phyloP scores from a whole-genome alignment of 2,329 filamentous ascomycete genomes.

The Fusarium tricinctum region DNA sequence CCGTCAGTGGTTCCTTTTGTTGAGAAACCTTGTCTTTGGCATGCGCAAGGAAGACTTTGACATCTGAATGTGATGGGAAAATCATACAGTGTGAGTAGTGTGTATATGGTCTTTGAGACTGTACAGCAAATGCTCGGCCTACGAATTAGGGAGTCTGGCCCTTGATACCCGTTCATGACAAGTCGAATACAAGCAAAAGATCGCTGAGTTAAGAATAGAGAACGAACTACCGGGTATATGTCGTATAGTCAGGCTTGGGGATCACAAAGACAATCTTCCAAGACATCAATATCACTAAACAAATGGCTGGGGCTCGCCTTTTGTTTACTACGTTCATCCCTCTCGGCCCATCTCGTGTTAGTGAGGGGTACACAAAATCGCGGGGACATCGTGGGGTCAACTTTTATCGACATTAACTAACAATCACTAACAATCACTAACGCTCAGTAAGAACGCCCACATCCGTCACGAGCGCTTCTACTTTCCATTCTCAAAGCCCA shows the following conservation, averaged over 20 bases:
- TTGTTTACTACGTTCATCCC: background rate
- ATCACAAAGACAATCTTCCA: background rate
- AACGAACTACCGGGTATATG: background rate
- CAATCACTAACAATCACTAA: conserved; percentile 3
- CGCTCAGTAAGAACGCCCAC: no score
- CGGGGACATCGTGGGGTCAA: conserved; percentile 30
- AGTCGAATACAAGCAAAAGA: background rate
- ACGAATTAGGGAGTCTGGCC: background rate
- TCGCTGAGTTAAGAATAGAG: background rate
- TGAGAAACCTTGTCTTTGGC: conserved; percentile 16
- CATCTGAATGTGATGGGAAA: background rate
- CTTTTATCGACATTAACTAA: conserved; percentile 2
- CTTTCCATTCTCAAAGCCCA: background rate
- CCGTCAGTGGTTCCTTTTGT: conserved; percentile 25
- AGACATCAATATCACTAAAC: background rate
- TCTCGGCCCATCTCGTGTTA: background rate
- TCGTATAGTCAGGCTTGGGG: no score
- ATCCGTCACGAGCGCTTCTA: background rate
- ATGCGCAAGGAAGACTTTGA: background rate
- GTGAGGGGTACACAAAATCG: conserved; percentile 31
- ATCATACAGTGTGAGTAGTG: background rate
- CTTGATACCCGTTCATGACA: conserved; percentile 1
- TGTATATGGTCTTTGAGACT: background rate
- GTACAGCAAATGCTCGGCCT: conserved; percentile 11
- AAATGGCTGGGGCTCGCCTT: background rate